phyloP scores from a whole-genome alignment of 129 eudicot genomes.

The Flaveria trinervia region DNA sequence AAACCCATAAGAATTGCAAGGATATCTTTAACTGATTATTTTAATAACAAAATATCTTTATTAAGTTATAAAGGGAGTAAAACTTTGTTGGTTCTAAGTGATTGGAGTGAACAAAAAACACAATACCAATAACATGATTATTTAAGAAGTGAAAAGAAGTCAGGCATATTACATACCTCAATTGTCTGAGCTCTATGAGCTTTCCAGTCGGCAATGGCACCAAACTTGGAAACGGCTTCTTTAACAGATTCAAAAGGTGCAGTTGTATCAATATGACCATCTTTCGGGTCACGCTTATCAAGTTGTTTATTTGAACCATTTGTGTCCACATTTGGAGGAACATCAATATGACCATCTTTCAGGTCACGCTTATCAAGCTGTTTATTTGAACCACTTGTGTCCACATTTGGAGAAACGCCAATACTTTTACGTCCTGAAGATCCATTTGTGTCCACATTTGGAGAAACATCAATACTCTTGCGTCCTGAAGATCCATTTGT shows the following conservation, averaged over 20 bases:
- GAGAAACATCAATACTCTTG: neutral
- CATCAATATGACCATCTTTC: constrained; percentile 16
- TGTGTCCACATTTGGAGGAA: constrained; percentile 9
- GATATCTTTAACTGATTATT: neutral
- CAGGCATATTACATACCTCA: constrained; percentile 51
- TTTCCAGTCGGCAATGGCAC: constrained; percentile 90
- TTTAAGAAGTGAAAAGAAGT: neutral
- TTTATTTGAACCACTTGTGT: constrained; percentile 17
- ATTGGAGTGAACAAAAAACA: neutral
- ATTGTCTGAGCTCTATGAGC: constrained; percentile 71
- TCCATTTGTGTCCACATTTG: constrained; percentile 13
- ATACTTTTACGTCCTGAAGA: neutral
- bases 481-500: constrained; percentile 2
- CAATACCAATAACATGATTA: constrained; percentile 3
- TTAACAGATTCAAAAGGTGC: constrained; percentile 78
- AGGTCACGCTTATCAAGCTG: constrained; percentile 25
- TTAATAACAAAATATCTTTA: neutral
- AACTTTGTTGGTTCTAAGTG: neutral
- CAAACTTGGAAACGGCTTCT: constrained; percentile 80
- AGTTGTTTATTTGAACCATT: constrained; percentile 28
- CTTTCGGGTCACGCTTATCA: constrained; percentile 26
- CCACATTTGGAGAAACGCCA: constrained; percentile 8
- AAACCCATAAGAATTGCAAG: too few species aligned
- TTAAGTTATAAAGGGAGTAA: neutral
- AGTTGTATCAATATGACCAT: constrained; percentile 58